Evolutionary conservation across 441 rosid genomes (phyloP).

Genomic region (Metrosideros polymorpha): DNA sequence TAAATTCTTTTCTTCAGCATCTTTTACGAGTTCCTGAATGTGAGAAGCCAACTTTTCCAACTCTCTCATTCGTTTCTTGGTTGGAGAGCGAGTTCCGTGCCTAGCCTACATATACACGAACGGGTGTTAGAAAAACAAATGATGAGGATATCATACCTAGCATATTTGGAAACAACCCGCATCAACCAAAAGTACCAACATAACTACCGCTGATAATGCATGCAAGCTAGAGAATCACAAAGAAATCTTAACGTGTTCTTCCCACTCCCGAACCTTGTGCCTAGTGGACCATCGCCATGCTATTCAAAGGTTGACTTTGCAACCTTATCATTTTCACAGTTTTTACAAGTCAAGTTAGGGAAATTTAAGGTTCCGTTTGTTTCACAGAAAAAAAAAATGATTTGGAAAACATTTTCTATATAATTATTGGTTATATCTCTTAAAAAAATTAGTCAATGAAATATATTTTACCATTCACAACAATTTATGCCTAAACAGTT

Average conservation of each 20-base stretch:
- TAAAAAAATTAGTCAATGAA: too few species aligned
- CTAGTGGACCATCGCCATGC: neutral
- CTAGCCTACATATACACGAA: conserved; percentile 40
- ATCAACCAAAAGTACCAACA: neutral
- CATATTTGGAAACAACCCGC: neutral
- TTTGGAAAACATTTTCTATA: too few species aligned
- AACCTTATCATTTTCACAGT: neutral
- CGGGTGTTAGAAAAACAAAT: neutral
- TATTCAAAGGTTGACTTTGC: neutral
- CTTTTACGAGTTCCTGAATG: conserved; percentile 45
- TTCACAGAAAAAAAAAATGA: too few species aligned
- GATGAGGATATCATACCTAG: neutral
- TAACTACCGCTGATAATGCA: neutral
- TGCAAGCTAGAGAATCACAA: neutral
- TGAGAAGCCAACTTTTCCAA: conserved; percentile 54
- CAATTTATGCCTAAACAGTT: too few species aligned
- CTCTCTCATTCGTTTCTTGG: conserved; percentile 76
- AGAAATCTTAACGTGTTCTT: neutral
- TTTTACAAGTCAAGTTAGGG: neutral
- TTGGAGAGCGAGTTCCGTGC: conserved; percentile 95
- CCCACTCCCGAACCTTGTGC: neutral
- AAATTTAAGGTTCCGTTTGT: too few species aligned
- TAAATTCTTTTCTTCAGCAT: conserved; percentile 35
- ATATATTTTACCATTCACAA: too few species aligned
- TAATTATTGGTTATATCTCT: too few species aligned